Evolutionary conservation across 495 filamentous ascomycete species (phyloP).

Genomic region (Neurospora pannonica): DNA sequence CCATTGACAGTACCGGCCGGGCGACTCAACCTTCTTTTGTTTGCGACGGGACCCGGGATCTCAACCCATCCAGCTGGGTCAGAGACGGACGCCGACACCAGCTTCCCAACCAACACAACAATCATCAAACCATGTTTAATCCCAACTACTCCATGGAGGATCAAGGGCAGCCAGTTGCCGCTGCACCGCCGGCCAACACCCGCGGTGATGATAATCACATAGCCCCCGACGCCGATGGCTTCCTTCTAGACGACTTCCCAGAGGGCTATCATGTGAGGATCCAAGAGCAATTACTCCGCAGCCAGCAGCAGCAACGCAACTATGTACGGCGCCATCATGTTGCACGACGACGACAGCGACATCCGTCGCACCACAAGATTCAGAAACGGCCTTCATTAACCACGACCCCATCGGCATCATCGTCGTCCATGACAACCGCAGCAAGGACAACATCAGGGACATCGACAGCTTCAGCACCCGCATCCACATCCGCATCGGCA

Average conservation of each 20-base stretch:
- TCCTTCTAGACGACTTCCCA: neutral
- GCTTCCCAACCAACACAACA: neutral
- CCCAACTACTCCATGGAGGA: neutral
- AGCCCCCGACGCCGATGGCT: neutral
- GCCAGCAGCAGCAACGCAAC: neutral
- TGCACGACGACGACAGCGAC: neutral
- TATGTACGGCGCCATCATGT: neutral
- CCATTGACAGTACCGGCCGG: neutral
- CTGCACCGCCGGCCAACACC: neutral
- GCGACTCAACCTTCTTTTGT: neutral
- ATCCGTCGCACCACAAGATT: neutral
- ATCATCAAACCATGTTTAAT: neutral
- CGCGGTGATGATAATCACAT: neutral
- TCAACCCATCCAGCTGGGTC: neutral
- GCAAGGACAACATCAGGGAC: neutral
- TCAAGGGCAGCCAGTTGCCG: neutral
- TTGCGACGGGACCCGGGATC: neutral
- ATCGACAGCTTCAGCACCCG: neutral
- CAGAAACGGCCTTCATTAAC: neutral
- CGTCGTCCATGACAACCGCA: neutral
- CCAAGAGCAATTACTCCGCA: neutral
- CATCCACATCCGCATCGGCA: neutral
- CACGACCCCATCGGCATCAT: neutral
- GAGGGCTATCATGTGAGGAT: neutral
- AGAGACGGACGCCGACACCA: neutral